Conservation (phyloP, 257 asterid species). For the Capsicum chinense region DNA sequence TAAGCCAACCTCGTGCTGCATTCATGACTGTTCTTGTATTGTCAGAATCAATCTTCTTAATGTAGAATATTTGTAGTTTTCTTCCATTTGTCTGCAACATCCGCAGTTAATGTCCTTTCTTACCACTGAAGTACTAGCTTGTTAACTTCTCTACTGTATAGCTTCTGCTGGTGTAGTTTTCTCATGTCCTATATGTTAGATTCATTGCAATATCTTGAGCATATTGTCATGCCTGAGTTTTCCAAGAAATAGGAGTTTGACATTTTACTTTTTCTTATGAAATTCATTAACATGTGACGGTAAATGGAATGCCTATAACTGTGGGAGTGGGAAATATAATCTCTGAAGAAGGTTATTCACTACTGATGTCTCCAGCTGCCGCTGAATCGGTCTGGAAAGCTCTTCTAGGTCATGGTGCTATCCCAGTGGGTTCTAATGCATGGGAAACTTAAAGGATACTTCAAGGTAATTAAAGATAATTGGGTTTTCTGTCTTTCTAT, state of each 20-base stretch:
- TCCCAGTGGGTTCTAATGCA: conserved; percentile 72
- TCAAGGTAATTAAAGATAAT: conserved; percentile 56
- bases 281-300: conserved; percentile 52
- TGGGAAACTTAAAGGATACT: conserved; percentile 93
- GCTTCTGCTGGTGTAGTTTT: conserved; percentile 12
- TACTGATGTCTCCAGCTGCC: conserved; percentile 73
- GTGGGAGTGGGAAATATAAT: conserved; percentile 84
- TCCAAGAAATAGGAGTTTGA: neutral
- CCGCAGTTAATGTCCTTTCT: neutral
- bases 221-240: neutral
- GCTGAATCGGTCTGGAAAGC: conserved; percentile 73
- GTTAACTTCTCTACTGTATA: neutral
- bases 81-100: neutral
- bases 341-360: conserved; percentile 81
- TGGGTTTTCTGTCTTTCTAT: neutral
- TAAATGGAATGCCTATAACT: conserved; percentile 85
- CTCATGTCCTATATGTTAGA: neutral
- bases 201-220: conserved; percentile 5
- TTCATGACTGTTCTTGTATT: neutral
- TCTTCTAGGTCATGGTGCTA: conserved; percentile 70
- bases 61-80: neutral
- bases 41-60: conserved; percentile 6
- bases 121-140: neutral
- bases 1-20: conserved; percentile 23
- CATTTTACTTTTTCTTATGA: neutral